These are phyloP conservation scores for Carex cristatella DNA, from an alignment of 176 grass and related monocot species.

Conservation along the genomic window DNA sequence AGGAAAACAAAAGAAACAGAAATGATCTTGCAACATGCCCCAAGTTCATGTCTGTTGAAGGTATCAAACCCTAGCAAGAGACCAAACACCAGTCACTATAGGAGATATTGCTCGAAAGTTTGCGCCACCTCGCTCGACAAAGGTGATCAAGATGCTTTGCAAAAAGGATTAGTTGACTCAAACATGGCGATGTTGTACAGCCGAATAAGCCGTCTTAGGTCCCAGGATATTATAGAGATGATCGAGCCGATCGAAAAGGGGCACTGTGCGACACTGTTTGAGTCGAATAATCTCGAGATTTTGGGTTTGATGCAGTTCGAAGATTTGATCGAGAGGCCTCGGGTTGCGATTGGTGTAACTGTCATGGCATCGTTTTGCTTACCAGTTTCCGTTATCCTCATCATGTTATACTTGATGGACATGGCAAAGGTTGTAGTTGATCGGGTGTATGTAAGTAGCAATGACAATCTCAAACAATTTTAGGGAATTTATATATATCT, in stretches of 20 bases:
- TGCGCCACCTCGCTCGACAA: neutral
- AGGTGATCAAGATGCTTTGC: neutral
- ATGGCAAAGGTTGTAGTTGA: conserved; percentile 36
- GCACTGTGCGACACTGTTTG: conserved; percentile 26
- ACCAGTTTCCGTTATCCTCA: conserved; percentile 38
- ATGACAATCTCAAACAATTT: conserved; percentile 13
- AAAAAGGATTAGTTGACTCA: conserved; percentile 9
- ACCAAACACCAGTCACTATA: neutral
- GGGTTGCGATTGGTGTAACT: conserved; percentile 37
- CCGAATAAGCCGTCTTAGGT: conserved; percentile 1
- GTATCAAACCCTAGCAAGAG: neutral
- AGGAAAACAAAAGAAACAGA: neutral
- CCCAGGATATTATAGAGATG: conserved; percentile 9
- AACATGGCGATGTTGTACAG: conserved; percentile 19
- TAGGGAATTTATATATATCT: neutral
- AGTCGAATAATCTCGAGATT: conserved; percentile 22
- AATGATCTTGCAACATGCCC: conserved; percentile 7
- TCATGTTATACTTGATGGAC: conserved; percentile 36
- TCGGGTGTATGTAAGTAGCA: conserved; percentile 16
- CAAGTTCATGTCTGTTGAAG: neutral
- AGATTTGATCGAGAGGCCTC: conserved; percentile 13
- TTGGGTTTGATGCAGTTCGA: conserved; percentile 33
- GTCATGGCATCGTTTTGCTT: conserved; percentile 32
- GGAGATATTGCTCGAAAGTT: neutral
- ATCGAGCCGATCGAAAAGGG: conserved; percentile 22